Evolutionary conservation across 2,329 filamentous ascomycete genomes (phyloP).

Genomic region (Apiospora arundinis): DNA sequence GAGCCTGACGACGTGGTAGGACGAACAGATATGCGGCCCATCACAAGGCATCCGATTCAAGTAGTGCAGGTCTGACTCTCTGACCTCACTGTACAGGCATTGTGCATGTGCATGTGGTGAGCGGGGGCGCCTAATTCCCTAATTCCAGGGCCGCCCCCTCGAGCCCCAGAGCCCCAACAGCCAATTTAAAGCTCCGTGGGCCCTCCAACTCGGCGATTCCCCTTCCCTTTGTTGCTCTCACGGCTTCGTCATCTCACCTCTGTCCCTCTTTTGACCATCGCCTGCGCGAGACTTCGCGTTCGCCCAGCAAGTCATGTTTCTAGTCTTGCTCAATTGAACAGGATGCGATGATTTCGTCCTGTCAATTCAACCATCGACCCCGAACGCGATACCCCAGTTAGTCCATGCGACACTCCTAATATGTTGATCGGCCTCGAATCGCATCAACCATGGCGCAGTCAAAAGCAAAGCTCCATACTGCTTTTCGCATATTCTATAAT

Average conservation of each 20-base stretch:
- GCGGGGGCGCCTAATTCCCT: background rate
- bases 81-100: background rate
- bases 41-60: background rate
- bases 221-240: background rate
- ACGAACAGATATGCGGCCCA: background rate
- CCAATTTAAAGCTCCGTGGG: background rate
- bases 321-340: background rate
- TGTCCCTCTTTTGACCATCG: background rate
- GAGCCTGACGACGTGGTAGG: background rate
- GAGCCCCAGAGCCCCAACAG: background rate
- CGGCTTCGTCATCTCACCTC: constrained; percentile 7
- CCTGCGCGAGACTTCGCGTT: background rate
- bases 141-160: too few relatives aligned
- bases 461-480: background rate
- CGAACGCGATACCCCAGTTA: background rate
- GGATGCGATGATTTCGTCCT: constrained; percentile 4
- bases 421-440: background rate
- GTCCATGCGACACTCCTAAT: background rate
- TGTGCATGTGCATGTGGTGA: background rate
- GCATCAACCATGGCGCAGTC: constrained; percentile 7
- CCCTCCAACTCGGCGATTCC: background rate
- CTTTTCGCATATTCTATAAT: constrained; percentile 80
- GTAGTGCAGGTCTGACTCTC: background rate
- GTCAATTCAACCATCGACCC: constrained; percentile 4
- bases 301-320: background rate